These are phyloP conservation scores for Oryza australiensis DNA, from an alignment of 176 grass and related monocot genomes.

Conservation along the genomic window DNA sequence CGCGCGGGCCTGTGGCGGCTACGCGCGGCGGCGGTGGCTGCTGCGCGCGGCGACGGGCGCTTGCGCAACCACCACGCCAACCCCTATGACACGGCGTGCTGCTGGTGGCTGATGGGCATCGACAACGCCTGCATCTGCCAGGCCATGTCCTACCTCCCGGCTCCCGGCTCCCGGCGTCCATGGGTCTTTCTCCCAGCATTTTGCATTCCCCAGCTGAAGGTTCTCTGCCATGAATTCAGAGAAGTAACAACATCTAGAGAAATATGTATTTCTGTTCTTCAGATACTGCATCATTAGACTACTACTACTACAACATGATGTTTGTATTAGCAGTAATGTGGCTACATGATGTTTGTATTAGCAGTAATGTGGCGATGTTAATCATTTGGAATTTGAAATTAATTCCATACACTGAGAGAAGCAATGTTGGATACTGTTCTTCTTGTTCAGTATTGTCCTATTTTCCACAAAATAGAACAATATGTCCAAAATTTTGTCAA, in stretches of 20 bases:
- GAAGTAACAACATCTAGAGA: not conserved
- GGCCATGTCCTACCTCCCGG: slow-evolving; percentile 55
- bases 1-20: no score
- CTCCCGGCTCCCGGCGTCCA: slow-evolving; percentile 39
- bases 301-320: no score
- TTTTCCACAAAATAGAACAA: no score
- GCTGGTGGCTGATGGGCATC: slow-evolving; percentile 67
- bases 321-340: no score
- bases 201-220: not conserved
- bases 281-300: not conserved
- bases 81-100: slow-evolving; percentile 73
- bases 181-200: not conserved
- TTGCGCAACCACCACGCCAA: not conserved
- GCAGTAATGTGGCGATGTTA: no score
- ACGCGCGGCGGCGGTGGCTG: not conserved
- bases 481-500: no score
- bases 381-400: no score
- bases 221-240: not conserved
- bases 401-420: no score
- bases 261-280: not conserved
- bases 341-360: no score
- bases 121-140: slow-evolving; percentile 81
- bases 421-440: no score
- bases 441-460: no score
- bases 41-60: slow-evolving; percentile 24